Base-by-base conservation (phyloP, 805 yeast genomes). In the Ogataea wickerhamii region DNA sequence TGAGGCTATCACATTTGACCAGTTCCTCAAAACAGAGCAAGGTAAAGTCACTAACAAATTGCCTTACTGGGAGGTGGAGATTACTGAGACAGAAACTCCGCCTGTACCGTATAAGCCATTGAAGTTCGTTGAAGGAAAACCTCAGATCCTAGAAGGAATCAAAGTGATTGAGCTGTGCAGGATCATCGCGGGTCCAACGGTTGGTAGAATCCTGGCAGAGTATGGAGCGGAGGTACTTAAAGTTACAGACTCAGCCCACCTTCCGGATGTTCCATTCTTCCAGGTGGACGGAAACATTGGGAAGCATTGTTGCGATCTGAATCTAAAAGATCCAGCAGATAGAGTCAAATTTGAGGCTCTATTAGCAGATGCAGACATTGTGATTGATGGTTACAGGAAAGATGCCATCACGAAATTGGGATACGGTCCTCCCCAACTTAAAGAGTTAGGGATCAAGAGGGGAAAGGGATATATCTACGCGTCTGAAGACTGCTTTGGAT, bases 281-380 rank as follows among this genome's bases (percentile, higher is more conserved):
- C 63, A 60, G 34, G 62, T 59, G 22, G 66, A 61, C 40, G 55
- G 58, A n/a, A 58, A 61, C 44, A 49, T 60, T 49, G 66, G 66
- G 11, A 61, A 61, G 41, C 63, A 58, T 32, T 55, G 61, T 17
- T 50, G 60, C 18, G 55, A 52, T 19, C 39, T 61, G 30, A 53
- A 61, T 39, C 47, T 61, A 42, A 61, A 61, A 36, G 48, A 55
- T 22, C 42, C 44, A 8, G 42, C 44, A 21, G 66, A 58, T 22
- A 44, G 60, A 22, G 36, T 26, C n/a, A 37, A 25, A 8, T 60
- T 61, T 33, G 64, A 60, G 36, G 44, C 35, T 25, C 47, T 61
- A n/a, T 41, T 60, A 11, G 49, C 34, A 14, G 63, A 56, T 32
- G 64, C 66, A 4, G 66, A 61, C 48, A 49, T 61, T 19, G 40